phyloP scores from a whole-genome alignment of 305 asterid genomes.

The Rubia tinctorum region DNA sequence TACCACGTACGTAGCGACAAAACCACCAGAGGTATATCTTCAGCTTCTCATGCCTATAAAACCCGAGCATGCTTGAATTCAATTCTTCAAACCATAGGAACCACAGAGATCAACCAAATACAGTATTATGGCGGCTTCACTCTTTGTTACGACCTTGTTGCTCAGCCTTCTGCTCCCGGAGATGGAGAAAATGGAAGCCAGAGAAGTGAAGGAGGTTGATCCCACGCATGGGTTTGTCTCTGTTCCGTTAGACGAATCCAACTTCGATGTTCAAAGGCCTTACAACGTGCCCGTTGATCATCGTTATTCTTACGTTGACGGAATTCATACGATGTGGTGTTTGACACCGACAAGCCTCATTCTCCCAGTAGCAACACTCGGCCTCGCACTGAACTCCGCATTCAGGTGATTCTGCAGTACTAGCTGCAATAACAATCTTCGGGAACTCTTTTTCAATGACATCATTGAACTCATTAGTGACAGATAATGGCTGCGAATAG shows the following conservation, averaged over 20 bases:
- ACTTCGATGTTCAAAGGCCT: constrained; percentile 27
- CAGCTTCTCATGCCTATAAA: background rate
- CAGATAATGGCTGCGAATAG: too few relatives aligned
- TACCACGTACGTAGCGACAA: background rate
- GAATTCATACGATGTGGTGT: constrained; percentile 34
- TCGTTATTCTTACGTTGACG: constrained; percentile 28
- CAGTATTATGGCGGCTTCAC: background rate
- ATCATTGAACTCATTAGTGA: background rate
- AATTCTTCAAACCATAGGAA: too few relatives aligned
- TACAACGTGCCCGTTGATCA: constrained; percentile 22
- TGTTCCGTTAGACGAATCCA: constrained; percentile 17
- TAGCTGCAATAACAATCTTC: too few relatives aligned
- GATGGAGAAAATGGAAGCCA: background rate
- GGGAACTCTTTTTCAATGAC: too few relatives aligned
- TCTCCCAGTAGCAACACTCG: constrained; percentile 24
- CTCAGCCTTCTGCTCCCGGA: background rate
- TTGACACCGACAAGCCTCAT: constrained; percentile 27
- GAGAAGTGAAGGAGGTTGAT: constrained; percentile 8
- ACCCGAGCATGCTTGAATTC: background rate
- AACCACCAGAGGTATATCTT: background rate
- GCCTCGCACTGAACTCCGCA: constrained; percentile 30
- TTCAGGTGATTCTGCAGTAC: constrained; percentile 9
- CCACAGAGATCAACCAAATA: background rate
- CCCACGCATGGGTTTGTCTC: constrained; percentile 24
- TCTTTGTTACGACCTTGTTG: background rate